A percentile compares a stretch with the other conserved stretches of the same genome.
phyloP scores from a whole-genome alignment of 202 grass and related monocot genomes.

The Elaeis oleifera region DNA sequence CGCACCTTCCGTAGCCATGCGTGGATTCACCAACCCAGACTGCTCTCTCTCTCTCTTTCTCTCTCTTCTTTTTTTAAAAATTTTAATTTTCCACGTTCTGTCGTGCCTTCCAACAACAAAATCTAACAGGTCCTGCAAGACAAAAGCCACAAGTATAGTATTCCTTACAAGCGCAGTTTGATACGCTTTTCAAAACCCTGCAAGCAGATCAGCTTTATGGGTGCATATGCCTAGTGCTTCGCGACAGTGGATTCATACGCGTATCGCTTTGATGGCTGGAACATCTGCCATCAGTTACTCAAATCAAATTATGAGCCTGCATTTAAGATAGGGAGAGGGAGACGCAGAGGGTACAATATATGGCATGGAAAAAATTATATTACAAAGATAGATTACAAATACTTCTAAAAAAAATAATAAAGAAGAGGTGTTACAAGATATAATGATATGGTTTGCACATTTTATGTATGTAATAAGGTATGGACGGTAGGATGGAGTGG shows the following conservation, averaged over 20 bases:
- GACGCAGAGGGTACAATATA: slow-evolving; percentile 5
- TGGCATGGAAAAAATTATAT: neutral
- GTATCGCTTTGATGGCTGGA: slow-evolving; percentile 43
- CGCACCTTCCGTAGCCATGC: no score
- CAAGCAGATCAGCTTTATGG: slow-evolving; percentile 48
- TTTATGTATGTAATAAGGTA: slow-evolving; percentile 6
- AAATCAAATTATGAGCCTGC: slow-evolving; percentile 71
- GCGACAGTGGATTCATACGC: slow-evolving; percentile 38
- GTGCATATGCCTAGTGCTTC: slow-evolving; percentile 18
- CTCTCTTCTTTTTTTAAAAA: no score
- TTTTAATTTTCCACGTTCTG: no score
- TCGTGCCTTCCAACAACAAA: no score
- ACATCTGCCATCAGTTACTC: slow-evolving; percentile 64
- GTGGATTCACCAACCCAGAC: no score
- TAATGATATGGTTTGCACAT: slow-evolving; percentile 8
- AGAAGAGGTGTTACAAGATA: neutral
- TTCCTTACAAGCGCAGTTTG: neutral
- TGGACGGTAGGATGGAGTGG: slow-evolving; percentile 13
- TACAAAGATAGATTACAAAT: neutral
- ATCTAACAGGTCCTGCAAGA: no score
- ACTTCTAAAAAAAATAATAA: no score
- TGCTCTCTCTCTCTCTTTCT: no score
- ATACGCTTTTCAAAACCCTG: neutral
- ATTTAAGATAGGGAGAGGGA: slow-evolving; percentile 40
- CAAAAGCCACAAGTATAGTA: no score